Percentiles rank a stretch among this genome's conserved stretches.
phyloP scores from a whole-genome alignment of 2,329 filamentous ascomycete genomes.

The Exophiala viscosa region DNA sequence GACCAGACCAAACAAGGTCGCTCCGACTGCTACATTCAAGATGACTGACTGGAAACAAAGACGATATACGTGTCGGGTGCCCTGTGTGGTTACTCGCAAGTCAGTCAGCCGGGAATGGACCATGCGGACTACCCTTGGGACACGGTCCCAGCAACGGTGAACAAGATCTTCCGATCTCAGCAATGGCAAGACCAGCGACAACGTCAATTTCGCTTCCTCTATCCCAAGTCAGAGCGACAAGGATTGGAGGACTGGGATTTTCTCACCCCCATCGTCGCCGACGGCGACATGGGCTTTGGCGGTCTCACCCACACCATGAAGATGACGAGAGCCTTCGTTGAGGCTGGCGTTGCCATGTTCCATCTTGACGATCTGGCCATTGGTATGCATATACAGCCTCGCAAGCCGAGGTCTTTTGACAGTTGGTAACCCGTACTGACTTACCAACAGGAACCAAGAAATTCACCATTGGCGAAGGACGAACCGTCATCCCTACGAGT shows the following conservation, averaged over 20 bases:
- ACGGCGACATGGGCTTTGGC: slow-evolving; percentile 45
- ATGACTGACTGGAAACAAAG: background rate
- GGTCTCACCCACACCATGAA: slow-evolving; percentile 41
- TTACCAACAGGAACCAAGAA: slow-evolving; percentile 33
- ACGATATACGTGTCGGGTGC: slow-evolving; percentile 43
- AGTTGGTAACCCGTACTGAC: too few relatives aligned
- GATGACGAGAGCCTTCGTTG: slow-evolving; percentile 41
- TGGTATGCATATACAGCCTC: slow-evolving; percentile 32
- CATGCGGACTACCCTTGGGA: slow-evolving; percentile 45
- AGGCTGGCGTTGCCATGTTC: slow-evolving; percentile 43
- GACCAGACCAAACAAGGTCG: background rate
- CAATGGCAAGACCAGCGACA: slow-evolving; percentile 43
- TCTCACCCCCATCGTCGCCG: slow-evolving; percentile 40
- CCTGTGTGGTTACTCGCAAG: slow-evolving; percentile 39
- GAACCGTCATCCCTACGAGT: slow-evolving; percentile 40
- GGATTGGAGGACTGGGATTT: slow-evolving; percentile 39
- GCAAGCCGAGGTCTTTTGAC: background rate
- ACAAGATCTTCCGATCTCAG: slow-evolving; percentile 41
- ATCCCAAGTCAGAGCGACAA: slow-evolving; percentile 32
- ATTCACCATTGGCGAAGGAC: slow-evolving; percentile 41
- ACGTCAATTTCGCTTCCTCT: slow-evolving; percentile 36
- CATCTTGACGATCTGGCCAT: slow-evolving; percentile 44
- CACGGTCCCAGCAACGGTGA: slow-evolving; percentile 41
- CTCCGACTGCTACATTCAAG: background rate
- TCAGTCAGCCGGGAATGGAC: slow-evolving; percentile 39